Evolutionary conservation across 306 rosid species (phyloP).

Genomic region (Trichosanthes cucumerina): DNA sequence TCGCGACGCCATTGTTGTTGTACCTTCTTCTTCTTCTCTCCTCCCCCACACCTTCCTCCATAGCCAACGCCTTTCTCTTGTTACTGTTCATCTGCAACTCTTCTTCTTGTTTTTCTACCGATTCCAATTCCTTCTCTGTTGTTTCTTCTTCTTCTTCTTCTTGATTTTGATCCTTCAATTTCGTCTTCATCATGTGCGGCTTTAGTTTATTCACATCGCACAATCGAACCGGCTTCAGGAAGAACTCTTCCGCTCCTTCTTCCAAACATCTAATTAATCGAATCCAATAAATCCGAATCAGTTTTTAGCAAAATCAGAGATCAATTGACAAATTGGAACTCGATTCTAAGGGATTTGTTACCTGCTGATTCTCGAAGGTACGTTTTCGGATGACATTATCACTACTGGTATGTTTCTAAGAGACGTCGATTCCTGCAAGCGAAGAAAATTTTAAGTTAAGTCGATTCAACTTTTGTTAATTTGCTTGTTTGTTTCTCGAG

Average conservation of each 20-base stretch:
- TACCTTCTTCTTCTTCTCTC: neutral
- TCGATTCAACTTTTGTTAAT: neutral
- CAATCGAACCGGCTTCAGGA: slow-evolving; percentile 6
- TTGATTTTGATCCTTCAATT: slow-evolving; percentile 19
- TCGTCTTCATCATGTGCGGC: slow-evolving; percentile 6
- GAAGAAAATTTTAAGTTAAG: neutral
- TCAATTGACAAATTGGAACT: neutral
- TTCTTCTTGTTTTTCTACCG: neutral
- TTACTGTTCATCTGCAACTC: neutral
- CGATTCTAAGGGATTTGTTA: slow-evolving; percentile 12
- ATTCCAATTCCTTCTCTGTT: neutral
- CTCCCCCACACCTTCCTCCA: neutral
- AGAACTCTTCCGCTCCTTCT: slow-evolving; percentile 12
- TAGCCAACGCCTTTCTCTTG: neutral
- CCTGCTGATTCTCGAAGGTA: slow-evolving; percentile 82
- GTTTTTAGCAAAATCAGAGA: neutral
- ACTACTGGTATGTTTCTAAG: slow-evolving; percentile 85
- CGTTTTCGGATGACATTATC: slow-evolving; percentile 91
- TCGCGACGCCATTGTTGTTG: neutral
- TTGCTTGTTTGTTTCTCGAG: neutral
- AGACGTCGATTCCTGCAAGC: slow-evolving; percentile 72
- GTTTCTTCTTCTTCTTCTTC: neutral
- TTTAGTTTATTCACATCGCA: slow-evolving; percentile 7
- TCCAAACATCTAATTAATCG: neutral
- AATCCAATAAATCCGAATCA: neutral